Percentiles rank a stretch among this genome's conserved stretches.
Conservation (phyloP, 768 basidiomycete genomes). For the Boletus bicolor region DNA sequence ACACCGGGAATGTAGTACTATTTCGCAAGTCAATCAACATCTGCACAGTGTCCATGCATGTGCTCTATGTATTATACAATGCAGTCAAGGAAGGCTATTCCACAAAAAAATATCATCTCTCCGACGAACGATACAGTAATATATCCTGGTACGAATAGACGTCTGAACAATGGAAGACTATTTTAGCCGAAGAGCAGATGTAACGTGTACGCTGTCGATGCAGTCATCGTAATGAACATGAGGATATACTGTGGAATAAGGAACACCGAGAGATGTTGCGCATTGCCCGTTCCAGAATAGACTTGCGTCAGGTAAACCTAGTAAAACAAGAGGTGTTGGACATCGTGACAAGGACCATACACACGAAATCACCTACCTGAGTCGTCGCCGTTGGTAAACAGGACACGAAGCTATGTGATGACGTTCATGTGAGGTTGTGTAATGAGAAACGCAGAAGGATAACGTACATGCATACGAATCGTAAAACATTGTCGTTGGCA, state of each 20-base stretch:
- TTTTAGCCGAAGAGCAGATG: conserved; percentile 33
- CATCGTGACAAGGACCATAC: background rate
- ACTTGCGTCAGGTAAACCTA: conserved; percentile 65
- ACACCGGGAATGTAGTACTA: too few relatives aligned
- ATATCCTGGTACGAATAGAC: background rate
- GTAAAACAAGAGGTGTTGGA: background rate
- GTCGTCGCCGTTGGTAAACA: conserved; percentile 61
- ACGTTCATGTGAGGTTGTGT: background rate
- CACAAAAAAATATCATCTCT: background rate
- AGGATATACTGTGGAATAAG: conserved; percentile 55
- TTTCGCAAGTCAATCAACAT: too few relatives aligned
- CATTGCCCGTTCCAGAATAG: conserved; percentile 61
- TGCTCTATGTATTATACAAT: background rate
- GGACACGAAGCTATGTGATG: conserved; percentile 46
- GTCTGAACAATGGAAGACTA: background rate
- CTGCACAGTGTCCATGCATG: too few relatives aligned
- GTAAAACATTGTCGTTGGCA: conserved; percentile 52
- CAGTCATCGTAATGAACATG: conserved; percentile 38
- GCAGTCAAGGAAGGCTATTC: background rate
- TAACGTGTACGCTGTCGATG: conserved; percentile 37
- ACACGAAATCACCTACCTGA: conserved; percentile 38
- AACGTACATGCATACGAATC: conserved; percentile 67
- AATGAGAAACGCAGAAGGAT: background rate
- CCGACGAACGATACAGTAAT: background rate
- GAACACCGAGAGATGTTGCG: conserved; percentile 59